These are phyloP conservation scores for Waltergamsia citrina DNA, from an alignment of 2,329 filamentous ascomycete genomes.

Conservation along the genomic window DNA sequence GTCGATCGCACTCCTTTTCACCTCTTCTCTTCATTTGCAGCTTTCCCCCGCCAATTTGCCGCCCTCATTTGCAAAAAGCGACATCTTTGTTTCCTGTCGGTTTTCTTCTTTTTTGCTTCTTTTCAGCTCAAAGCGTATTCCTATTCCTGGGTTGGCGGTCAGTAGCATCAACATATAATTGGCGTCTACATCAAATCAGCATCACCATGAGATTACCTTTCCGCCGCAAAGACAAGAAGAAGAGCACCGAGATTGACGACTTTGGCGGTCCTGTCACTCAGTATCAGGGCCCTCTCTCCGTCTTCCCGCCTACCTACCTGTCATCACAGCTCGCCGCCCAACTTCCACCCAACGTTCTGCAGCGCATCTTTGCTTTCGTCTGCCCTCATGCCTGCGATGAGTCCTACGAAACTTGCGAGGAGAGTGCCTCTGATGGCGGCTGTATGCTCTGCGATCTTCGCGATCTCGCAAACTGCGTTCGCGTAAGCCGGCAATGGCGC, in stretches of 20 bases:
- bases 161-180: not conserved
- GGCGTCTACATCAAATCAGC: not conserved
- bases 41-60: too few species aligned
- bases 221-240: slow-evolving; percentile 24
- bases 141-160: not conserved
- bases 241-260: slow-evolving; percentile 1
- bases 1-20: too few species aligned
- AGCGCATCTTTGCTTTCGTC: slow-evolving; percentile 69
- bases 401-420: slow-evolving; percentile 74
- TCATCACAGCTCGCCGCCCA: slow-evolving; percentile 35
- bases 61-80: too few species aligned
- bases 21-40: too few species aligned
- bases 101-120: too few species aligned
- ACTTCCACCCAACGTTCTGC: slow-evolving; percentile 61
- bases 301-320: slow-evolving; percentile 25
- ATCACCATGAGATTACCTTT: slow-evolving; percentile 26
- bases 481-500: slow-evolving; percentile 66
- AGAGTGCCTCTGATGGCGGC: slow-evolving; percentile 65
- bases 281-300: slow-evolving; percentile 13
- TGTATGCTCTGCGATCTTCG: slow-evolving; percentile 94
- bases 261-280: slow-evolving; percentile 6
- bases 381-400: slow-evolving; percentile 76
- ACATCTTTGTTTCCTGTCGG: too few species aligned
- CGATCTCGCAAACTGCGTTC: slow-evolving; percentile 72
- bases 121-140: not conserved